Evolutionary conservation across 2,329 filamentous ascomycete species (phyloP).

Genomic region (Neoascochyta sp.): DNA sequence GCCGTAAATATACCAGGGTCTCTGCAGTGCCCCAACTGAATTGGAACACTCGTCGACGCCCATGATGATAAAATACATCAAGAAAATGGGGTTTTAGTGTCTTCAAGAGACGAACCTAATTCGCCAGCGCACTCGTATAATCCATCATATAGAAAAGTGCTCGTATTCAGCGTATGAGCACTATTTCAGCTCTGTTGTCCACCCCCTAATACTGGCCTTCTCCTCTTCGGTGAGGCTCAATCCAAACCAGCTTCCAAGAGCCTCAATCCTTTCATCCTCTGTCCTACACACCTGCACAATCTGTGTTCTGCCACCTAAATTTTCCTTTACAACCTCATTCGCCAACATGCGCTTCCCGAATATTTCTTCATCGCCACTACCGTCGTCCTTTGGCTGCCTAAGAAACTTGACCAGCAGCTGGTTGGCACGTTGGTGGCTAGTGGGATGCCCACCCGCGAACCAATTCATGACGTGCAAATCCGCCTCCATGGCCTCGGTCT

Average conservation of each 20-base stretch:
- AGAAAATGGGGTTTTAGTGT: too few species aligned
- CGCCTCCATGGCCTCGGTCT: conserved; percentile 38
- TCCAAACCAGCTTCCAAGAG: conserved; percentile 40
- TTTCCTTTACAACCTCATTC: conserved; percentile 44
- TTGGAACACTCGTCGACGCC: too few species aligned
- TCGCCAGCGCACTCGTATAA: too few species aligned
- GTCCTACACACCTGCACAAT: conserved; percentile 37
- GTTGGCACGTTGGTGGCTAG: conserved; percentile 31
- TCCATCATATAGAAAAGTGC: too few species aligned
- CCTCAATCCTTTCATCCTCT: conserved; percentile 40
- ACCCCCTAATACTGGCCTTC: conserved; percentile 31
- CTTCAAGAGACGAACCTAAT: too few species aligned
- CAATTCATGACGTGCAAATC: conserved; percentile 44
- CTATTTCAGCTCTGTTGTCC: conserved; percentile 20
- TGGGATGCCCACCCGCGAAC: conserved; percentile 30
- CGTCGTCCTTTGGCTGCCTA: conserved; percentile 27
- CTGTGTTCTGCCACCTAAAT: conserved; percentile 41
- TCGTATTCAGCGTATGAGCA: too few species aligned
- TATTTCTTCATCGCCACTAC: conserved; percentile 28
- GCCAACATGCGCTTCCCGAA: conserved; percentile 41
- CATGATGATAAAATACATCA: too few species aligned
- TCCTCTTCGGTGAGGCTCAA: conserved; percentile 40
- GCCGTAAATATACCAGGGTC: too few species aligned
- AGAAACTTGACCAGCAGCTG: conserved; percentile 42
- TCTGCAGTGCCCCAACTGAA: too few species aligned